phyloP scores from a whole-genome alignment of 1,284 basidiomycete genomes.

The Naganishia cerealis region DNA sequence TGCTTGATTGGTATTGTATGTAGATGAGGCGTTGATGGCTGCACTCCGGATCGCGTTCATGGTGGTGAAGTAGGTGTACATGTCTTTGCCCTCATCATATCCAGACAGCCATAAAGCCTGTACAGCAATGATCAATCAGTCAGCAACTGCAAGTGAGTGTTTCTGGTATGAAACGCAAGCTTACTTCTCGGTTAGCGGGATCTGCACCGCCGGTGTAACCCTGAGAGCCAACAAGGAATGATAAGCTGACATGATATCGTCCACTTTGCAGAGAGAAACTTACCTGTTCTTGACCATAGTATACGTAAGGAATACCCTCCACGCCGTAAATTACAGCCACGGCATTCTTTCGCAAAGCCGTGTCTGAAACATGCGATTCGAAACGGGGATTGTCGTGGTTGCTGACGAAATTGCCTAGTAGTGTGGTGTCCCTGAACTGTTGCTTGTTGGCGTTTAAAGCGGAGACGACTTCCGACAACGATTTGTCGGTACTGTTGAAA shows the following conservation, averaged over 20 bases:
- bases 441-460: constrained; percentile 46
- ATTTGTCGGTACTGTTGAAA: constrained; percentile 42
- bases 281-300: constrained; percentile 60
- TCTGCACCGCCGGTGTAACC: constrained; percentile 57
- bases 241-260: constrained; percentile 6
- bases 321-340: constrained; percentile 55
- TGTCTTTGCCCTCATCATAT: constrained; percentile 54
- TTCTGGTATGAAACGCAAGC: not conserved
- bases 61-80: constrained; percentile 60
- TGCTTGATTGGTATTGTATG: constrained; percentile 63
- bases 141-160: constrained; percentile 28
- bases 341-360: constrained; percentile 54
- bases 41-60: constrained; percentile 66
- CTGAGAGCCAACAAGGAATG: constrained; percentile 40
- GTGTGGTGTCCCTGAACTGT: constrained; percentile 49
- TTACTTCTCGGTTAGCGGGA: constrained; percentile 44
- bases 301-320: constrained; percentile 62
- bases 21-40: constrained; percentile 56
- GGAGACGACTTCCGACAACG: constrained; percentile 36
- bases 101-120: constrained; percentile 56
- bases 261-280: constrained; percentile 18
- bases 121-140: constrained; percentile 33
- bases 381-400: constrained; percentile 56
- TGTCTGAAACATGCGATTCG: constrained; percentile 44
- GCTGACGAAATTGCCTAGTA: constrained; percentile 56